These are phyloP conservation scores for Crithidia brevicula DNA, from an alignment of 208 protist species.

Conservation along the genomic window DNA sequence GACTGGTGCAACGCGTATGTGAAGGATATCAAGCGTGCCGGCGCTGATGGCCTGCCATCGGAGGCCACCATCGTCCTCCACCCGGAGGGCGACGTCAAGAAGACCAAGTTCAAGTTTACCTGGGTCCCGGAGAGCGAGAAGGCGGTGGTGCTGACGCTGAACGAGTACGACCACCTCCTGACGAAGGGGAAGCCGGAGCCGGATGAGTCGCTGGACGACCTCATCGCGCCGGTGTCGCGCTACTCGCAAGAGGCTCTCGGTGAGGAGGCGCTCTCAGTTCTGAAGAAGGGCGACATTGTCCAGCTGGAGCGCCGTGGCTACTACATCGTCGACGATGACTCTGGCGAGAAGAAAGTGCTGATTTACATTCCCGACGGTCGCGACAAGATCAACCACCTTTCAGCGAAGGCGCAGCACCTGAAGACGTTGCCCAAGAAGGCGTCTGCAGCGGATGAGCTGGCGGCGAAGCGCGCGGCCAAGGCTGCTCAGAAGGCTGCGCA, in stretches of 20 bases:
- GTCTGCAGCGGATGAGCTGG: constrained; percentile 81
- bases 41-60: constrained; percentile 46
- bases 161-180: constrained; percentile 97
- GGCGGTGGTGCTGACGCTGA: constrained; percentile 72
- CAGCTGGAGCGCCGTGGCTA: constrained; percentile 98
- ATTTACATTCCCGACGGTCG: constrained; percentile 89
- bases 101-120: constrained; percentile 98
- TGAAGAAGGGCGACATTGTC: constrained; percentile 94
- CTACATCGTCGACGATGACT: constrained; percentile 95
- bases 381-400: constrained; percentile 92
- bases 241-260: constrained; percentile 80
- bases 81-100: constrained; percentile 96
- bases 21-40: constrained; percentile 67
- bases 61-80: constrained; percentile 84
- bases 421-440: constrained; percentile 75
- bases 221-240: constrained; percentile 92
- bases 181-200: constrained; percentile 97
- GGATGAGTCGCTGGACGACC: constrained; percentile 92
- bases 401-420: constrained; percentile 89
- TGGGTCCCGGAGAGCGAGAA: constrained; percentile 94
- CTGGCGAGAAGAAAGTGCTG: constrained; percentile 56
- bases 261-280: constrained; percentile 81
- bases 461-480: constrained; percentile 83
- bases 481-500: constrained; percentile 87
- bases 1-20: constrained; percentile 98